A percentile compares a stretch with the other conserved stretches of the same genome.
Evolutionary conservation across 1,139 yeast genomes (phyloP).

Genomic region (Debaryomyces robertsiae): DNA sequence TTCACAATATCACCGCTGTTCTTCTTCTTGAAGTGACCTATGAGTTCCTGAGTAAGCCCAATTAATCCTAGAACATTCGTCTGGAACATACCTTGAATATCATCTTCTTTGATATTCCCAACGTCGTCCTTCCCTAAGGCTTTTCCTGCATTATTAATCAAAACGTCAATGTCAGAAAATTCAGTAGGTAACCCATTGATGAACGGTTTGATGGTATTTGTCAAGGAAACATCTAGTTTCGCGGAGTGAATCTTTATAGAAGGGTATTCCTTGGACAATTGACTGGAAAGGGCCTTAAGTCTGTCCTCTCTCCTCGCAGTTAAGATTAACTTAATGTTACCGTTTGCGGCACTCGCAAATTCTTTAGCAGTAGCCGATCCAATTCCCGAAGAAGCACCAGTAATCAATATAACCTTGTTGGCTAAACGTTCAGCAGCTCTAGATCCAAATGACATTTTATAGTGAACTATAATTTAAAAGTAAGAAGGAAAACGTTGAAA

Average conservation of each 20-base stretch:
- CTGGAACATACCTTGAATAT: slow-evolving; percentile 64
- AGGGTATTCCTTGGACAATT: slow-evolving; percentile 49
- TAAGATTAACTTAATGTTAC: slow-evolving; percentile 63
- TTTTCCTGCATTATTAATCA: slow-evolving; percentile 82
- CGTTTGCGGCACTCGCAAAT: slow-evolving; percentile 69
- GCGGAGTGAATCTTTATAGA: slow-evolving; percentile 49
- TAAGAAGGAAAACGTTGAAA: no score
- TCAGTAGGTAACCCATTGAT: slow-evolving; percentile 53
- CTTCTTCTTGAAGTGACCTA: slow-evolving; percentile 62
- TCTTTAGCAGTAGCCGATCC: slow-evolving; percentile 79
- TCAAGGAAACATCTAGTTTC: slow-evolving; percentile 62
- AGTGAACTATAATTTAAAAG: no score
- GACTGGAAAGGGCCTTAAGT: slow-evolving; percentile 47
- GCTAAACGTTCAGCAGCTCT: slow-evolving; percentile 48
- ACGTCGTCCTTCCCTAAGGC: slow-evolving; percentile 71
- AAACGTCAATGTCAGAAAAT: slow-evolving; percentile 60
- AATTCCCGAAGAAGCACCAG: slow-evolving; percentile 51
- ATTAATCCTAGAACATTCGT: slow-evolving; percentile 78
- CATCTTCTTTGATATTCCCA: slow-evolving; percentile 56
- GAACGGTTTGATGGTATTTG: slow-evolving; percentile 53
- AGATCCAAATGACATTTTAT: slow-evolving; percentile 42
- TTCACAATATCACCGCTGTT: slow-evolving; percentile 52
- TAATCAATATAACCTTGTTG: slow-evolving; percentile 38
- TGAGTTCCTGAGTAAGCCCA: slow-evolving; percentile 64
- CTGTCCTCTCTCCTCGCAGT: slow-evolving; percentile 70